Base-by-base conservation (phyloP, 768 basidiomycete species). In the Russula emetica region DNA sequence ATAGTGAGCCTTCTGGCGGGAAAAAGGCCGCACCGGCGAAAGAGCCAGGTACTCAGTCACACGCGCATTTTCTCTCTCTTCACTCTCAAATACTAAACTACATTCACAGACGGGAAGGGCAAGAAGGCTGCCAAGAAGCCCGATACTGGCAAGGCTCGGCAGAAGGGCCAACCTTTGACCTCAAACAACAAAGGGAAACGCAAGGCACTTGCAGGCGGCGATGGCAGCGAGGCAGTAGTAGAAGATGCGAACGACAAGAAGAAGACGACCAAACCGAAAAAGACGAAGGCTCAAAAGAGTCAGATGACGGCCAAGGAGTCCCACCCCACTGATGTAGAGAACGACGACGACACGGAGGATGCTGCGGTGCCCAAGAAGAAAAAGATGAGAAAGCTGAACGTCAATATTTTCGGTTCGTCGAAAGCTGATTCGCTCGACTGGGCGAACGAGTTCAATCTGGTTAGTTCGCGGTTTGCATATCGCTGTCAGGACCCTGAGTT, bases 171-270 rank as follows among this genome's bases (percentile, higher is more conserved):
- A 42, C 42, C 63, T 9, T 14, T 55, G 13, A 38, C 45, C 44
- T 24, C 54, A 42, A 62, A 51, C 44, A 55, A 42, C 22, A 78
- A 76, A 65, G 77, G 76, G 0, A 83, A 82, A 66, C 75, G 76
- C 53, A 80, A 76, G 61, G 74, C 70, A 13, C 66, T 61, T 7
- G 34, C 26, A 44, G 71, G 67, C 1, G 66, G 69, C 8, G 72
- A 76, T n/a, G 62, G 63, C 55, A 69, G 62, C 4, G 59, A 52
- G 8, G 62, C 63, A 28, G 44, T 66, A 49, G 63, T 62, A 50
- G 60, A 40, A 40, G 61, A 32, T 38, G 22, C 14, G 24, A 42
- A n/a, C 28, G 45, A n/a, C 28, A 38, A 30, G 5, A 60, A 24
- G 45, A 18, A 24, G 52, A 18, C 28, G 1, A 28, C 30, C 32